phyloP scores from a whole-genome alignment of 2,329 filamentous ascomycete species.

The Paracoccidioides brasiliensis region DNA sequence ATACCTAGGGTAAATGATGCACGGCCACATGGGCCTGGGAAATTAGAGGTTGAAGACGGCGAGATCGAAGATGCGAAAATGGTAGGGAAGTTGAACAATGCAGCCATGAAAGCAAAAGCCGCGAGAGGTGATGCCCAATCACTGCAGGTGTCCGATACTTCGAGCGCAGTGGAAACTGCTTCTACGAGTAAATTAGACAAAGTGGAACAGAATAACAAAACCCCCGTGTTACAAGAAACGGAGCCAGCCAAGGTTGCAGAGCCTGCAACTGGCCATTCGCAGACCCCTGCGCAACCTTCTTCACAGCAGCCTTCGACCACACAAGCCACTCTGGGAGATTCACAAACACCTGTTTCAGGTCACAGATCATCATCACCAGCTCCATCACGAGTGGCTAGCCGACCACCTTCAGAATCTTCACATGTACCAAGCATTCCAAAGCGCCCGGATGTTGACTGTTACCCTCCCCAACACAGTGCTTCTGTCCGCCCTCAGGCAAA shows the following conservation, averaged over 20 bases:
- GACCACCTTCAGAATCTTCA: slow-evolving; percentile 17
- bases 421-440: slow-evolving; percentile 23
- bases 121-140: slow-evolving; percentile 8
- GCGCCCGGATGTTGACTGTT: slow-evolving; percentile 27
- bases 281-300: not conserved
- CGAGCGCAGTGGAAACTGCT: slow-evolving; percentile 8
- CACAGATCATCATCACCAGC: not conserved
- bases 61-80: slow-evolving; percentile 36
- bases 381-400: not conserved
- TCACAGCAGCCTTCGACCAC: not conserved
- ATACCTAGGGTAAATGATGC: slow-evolving; percentile 18
- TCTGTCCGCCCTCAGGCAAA: slow-evolving; percentile 22
- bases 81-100: slow-evolving; percentile 15
- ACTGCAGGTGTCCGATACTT: not conserved
- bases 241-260: not conserved
- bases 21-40: slow-evolving; percentile 15
- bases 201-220: slow-evolving; percentile 4
- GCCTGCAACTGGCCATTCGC: not conserved
- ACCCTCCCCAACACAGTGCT: slow-evolving; percentile 13
- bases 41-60: slow-evolving; percentile 31
- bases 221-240: slow-evolving; percentile 4
- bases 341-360: not conserved
- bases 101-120: slow-evolving; percentile 7
- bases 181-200: slow-evolving; percentile 2
- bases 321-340: not conserved